Conservation (phyloP, 768 basidiomycete genomes). For the Termitomyces sp. region DNA sequence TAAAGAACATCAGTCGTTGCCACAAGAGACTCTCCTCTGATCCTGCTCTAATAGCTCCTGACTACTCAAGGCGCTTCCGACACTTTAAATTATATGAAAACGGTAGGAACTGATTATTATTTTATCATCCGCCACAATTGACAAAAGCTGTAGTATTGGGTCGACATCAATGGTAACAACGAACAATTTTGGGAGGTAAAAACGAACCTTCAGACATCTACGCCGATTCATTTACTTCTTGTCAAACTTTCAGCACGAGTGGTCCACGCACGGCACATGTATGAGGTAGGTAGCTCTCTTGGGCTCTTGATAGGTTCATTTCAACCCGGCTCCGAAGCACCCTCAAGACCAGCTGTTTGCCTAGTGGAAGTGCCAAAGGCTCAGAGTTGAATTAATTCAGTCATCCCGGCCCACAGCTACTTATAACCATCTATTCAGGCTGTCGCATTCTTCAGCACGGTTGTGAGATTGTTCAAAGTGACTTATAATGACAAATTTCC, state of each 20-base stretch:
- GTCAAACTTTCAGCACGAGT: constrained; percentile 53
- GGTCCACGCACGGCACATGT: constrained; percentile 65
- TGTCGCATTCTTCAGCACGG: constrained; percentile 60
- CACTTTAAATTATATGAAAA: constrained; percentile 57
- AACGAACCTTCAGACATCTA: not conserved
- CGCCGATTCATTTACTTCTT: not conserved
- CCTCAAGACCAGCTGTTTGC: constrained; percentile 54
- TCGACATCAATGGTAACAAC: constrained; percentile 54
- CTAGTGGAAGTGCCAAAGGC: constrained; percentile 53
- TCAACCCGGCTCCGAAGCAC: constrained; percentile 41
- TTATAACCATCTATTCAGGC: constrained; percentile 38
- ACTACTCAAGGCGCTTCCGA: constrained; percentile 51
- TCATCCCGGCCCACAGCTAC: not conserved
- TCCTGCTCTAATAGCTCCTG: constrained; percentile 45
- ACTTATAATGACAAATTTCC: constrained; percentile 14
- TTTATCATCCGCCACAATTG: not conserved
- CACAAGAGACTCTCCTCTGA: constrained; percentile 8
- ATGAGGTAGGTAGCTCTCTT: constrained; percentile 29
- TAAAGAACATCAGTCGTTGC: constrained; percentile 11
- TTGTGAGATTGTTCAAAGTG: constrained; percentile 57
- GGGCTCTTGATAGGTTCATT: no score
- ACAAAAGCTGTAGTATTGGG: constrained; percentile 45
- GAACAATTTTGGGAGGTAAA: constrained; percentile 68
- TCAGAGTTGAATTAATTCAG: constrained; percentile 44
- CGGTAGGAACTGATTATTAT: constrained; percentile 18